Base-by-base conservation (phyloP, 208 protist species). In the Trypanosoma melophagium region DNA sequence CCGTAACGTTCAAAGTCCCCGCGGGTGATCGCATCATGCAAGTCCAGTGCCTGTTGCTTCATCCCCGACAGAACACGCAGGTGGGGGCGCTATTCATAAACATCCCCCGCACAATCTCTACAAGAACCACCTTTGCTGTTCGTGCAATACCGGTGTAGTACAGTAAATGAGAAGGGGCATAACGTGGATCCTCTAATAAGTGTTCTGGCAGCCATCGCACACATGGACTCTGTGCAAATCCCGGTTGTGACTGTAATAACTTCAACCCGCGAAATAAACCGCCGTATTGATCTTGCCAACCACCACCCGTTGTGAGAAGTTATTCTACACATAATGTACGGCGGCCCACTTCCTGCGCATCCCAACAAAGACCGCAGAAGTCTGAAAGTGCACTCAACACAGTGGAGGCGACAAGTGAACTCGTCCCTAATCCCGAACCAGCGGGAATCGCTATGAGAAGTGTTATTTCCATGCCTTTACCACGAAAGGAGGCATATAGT, bases 231-330 rank as follows among this genome's bases (percentile, higher is more conserved):
- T 74, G 79, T n/a, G 58, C 57, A 54, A 85, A 49, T 4, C 71
- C 73, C 14, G 80, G 47, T n/a, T 12, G 16, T 3, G 74, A 77
- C 42, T 78, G 78, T 13, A 84, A 59, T 3, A 80, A 60, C 73
- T 89, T 89, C 47, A 92, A 19, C 9, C 79, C 75, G 3, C 66
- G 65, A 49, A 74, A 82, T 35, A 92, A 63, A 1, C 78, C 80
- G 25, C 83, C 83, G 77, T 81, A 85, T 67, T 82, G 83, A 62
- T 89, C 86, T 60, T 90, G 79, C 83, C 83, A 90, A 19, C 81
- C 86, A 16, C 86, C 83, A 19, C 83, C 83, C 2, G 81, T 85
- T 19, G 81, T 86, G 35, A 92, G 60, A 57, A 92, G 76, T 75
- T 89, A 80, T 80, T 92, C 83, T 9, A 87, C 42, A 40, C 73